Evolutionary conservation across 768 basidiomycete genomes (phyloP), one percentile per base, ranked within the genome.

Genomic region (Daedalea quercina): DNA sequence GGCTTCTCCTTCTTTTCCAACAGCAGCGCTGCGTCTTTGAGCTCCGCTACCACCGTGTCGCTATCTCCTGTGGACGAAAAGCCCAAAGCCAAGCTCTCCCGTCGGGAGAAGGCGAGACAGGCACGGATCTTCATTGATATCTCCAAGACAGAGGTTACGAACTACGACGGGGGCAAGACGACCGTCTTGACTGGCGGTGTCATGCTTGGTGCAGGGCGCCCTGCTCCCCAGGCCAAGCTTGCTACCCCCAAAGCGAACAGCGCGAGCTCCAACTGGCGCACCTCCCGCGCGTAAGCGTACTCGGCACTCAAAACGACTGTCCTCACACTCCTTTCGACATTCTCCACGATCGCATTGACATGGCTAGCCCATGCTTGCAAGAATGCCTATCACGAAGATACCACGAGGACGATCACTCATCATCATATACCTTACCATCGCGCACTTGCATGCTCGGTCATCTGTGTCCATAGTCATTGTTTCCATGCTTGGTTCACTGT

Each of bases 151-250:
- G 85, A 86, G 43, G 85, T 90, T 57, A 90, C 88, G 44, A 85
- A 86, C 61, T 91, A 91, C 61, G 88, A 91, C 59, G 88, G 87
- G 52, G 89, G 89, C 57, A 90, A 89, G 77, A 91, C 89, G 50
- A 90, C 88, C 25, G 88, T 90, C 47, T 80, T 91, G 60, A 90
- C 88, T 2, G 89, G 89, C 52, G 89, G 88, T 57, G 88, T 90
- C 59, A 91, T 91, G 89, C 85, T 91, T 55, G 60, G 51, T 43
- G 20, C 63, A 46, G 66, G 64, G 60, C 47, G 65, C 40, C 55
- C 58, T 44, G 63, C 68, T 52, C 54, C 65, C 49, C 64, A 70
- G 57, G 54, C 61, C 61, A 63, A 63, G 64, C 62, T 69, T 53
- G 50, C 64, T 54, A 58, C 65, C 58, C 50, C 62, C 45, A 60